Evolutionary conservation across 177 flowering plant species (phyloP).

Genomic region (Tripterygium wilfordii): DNA sequence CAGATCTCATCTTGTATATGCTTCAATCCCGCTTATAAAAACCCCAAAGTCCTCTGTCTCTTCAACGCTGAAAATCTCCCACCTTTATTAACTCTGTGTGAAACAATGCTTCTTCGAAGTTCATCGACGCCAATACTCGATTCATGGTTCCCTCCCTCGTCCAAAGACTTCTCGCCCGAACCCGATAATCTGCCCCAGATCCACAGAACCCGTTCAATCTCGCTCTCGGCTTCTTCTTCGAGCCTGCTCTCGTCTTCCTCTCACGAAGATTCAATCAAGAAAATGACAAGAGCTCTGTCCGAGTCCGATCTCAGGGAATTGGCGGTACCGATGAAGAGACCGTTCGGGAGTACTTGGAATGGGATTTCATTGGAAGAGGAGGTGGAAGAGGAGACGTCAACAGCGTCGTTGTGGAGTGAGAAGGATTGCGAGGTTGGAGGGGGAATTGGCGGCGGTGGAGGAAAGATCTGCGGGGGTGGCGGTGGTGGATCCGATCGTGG

Average conservation of each 20-base stretch:
- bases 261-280: slow-evolving; percentile 19
- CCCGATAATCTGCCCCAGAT: slow-evolving; percentile 11
- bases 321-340: background rate
- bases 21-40: too few relatives aligned
- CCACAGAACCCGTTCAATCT: slow-evolving; percentile 12
- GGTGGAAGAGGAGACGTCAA: slow-evolving; percentile 9
- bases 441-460: slow-evolving; percentile 23
- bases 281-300: slow-evolving; percentile 32
- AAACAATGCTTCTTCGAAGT: slow-evolving; percentile 40
- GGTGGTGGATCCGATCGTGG: too few relatives aligned
- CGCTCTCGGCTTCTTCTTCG: slow-evolving; percentile 10
- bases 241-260: slow-evolving; percentile 1
- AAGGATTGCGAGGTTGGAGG: too few relatives aligned
- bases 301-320: slow-evolving; percentile 32
- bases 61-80: too few relatives aligned
- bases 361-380: slow-evolving; percentile 18
- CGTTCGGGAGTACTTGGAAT: too few relatives aligned
- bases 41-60: too few relatives aligned
- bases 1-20: too few relatives aligned
- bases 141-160: slow-evolving; percentile 27
- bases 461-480: slow-evolving; percentile 16
- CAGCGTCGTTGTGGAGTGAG: too few relatives aligned
- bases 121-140: slow-evolving; percentile 37
- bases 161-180: slow-evolving; percentile 18
- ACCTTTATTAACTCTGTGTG: too few relatives aligned